A percentile compares a stretch with the other conserved stretches of the same genome.
These are phyloP conservation scores for Aspergillus melleus DNA, from an alignment of 2,329 filamentous ascomycete species.

Conservation along the genomic window DNA sequence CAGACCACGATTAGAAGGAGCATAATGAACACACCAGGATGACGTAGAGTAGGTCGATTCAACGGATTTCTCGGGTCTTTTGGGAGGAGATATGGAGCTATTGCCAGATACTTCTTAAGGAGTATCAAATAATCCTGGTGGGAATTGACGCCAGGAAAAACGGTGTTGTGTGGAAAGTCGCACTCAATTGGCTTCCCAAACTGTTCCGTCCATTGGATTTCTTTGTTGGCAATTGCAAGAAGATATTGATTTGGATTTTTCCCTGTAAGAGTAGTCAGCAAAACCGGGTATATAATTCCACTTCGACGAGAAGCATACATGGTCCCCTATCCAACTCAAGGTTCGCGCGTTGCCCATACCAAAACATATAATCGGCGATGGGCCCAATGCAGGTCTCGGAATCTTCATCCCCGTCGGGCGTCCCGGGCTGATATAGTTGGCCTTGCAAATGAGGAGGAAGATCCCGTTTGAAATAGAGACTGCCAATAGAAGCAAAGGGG, in stretches of 20 bases:
- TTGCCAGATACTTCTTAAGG: slow-evolving; percentile 22
- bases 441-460: no score
- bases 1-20: no score
- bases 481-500: slow-evolving; percentile 18
- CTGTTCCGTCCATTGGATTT: no score
- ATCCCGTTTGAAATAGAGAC: background rate
- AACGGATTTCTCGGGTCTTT: slow-evolving; percentile 3
- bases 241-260: slow-evolving; percentile 17
- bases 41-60: slow-evolving; percentile 22
- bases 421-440: no score
- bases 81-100: slow-evolving; percentile 24
- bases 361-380: no score
- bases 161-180: slow-evolving; percentile 24
- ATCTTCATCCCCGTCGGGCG: no score
- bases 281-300: background rate
- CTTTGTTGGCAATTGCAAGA: slow-evolving; percentile 15
- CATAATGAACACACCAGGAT: slow-evolving; percentile 18
- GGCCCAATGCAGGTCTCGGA: no score
- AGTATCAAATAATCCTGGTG: slow-evolving; percentile 19
- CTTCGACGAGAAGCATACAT: slow-evolving; percentile 13
- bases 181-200: no score
- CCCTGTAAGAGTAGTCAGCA: slow-evolving; percentile 14
- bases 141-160: slow-evolving; percentile 16
- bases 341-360: slow-evolving; percentile 4
- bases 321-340: slow-evolving; percentile 23